These are phyloP conservation scores for Pharnaceum exiguum DNA, from an alignment of 148 eudicot genomes.

Conservation along the genomic window DNA sequence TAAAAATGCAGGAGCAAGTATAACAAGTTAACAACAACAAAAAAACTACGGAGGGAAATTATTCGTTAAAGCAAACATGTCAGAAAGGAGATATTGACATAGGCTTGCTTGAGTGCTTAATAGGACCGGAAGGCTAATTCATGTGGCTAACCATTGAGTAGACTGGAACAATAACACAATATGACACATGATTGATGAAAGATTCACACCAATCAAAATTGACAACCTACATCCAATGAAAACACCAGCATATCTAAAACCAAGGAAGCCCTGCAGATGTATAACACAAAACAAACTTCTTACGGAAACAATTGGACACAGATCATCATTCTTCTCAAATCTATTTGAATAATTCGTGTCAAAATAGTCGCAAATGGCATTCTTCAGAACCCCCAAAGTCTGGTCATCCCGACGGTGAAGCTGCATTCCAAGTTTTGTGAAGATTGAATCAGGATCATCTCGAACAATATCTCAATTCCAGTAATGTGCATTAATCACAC, in stretches of 20 bases:
- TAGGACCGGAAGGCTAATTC: not conserved
- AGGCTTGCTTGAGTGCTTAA: not conserved
- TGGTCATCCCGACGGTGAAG: constrained; percentile 75
- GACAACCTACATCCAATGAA: too few relatives aligned
- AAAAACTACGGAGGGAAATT: too few relatives aligned
- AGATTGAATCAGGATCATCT: constrained; percentile 85
- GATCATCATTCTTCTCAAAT: constrained; percentile 79
- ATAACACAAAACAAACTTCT: constrained; percentile 15
- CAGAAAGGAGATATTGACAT: too few relatives aligned
- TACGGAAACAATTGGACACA: constrained; percentile 51
- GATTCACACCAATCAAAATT: not conserved
- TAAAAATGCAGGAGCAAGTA: too few relatives aligned
- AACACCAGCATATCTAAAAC: too few relatives aligned
- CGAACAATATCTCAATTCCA: constrained; percentile 69
- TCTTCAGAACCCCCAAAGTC: constrained; percentile 90
- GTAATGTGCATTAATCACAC: constrained; percentile 11
- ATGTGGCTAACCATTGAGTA: not conserved
- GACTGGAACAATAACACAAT: not conserved
- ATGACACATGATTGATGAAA: not conserved
- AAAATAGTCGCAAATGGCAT: constrained; percentile 80
- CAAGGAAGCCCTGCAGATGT: not conserved
- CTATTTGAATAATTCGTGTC: constrained; percentile 59
- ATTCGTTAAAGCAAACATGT: too few relatives aligned
- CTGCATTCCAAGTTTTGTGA: constrained; percentile 89
- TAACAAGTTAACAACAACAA: too few relatives aligned